phyloP scores from a whole-genome alignment of 805 yeast species.

The Hanseniaspora nectarophila region DNA sequence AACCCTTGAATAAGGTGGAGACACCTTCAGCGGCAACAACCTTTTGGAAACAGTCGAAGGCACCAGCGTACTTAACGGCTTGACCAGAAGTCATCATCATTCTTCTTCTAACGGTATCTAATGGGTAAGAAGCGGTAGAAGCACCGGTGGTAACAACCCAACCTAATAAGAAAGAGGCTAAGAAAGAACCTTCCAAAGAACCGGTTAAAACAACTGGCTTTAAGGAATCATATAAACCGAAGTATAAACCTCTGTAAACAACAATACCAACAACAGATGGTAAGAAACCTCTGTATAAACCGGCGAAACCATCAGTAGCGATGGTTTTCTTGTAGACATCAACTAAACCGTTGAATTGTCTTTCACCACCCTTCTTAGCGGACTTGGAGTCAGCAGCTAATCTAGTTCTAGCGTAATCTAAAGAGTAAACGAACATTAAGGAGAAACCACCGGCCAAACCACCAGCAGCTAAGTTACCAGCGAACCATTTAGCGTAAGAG shows the following conservation, averaged over 20 bases:
- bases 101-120: slow-evolving; percentile 98
- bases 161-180: slow-evolving; percentile 91
- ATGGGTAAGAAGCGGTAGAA: slow-evolving; percentile 97
- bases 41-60: slow-evolving; percentile 82
- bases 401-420: slow-evolving; percentile 98
- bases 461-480: slow-evolving; percentile 98
- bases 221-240: slow-evolving; percentile 93
- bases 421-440: slow-evolving; percentile 83
- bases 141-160: slow-evolving; percentile 98
- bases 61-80: slow-evolving; percentile 92
- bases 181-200: slow-evolving; percentile 85
- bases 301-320: slow-evolving; percentile 93
- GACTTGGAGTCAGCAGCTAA: slow-evolving; percentile 96
- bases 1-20: slow-evolving; percentile 89
- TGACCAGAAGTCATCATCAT: slow-evolving; percentile 99
- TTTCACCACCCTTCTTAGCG: slow-evolving; percentile 71
- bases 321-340: slow-evolving; percentile 94
- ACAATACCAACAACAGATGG: slow-evolving; percentile 95
- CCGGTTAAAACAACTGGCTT: slow-evolving; percentile 92
- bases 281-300: slow-evolving; percentile 98
- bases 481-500: slow-evolving; percentile 86
- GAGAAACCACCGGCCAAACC: slow-evolving; percentile 98
- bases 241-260: slow-evolving; percentile 98
- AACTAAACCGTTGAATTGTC: slow-evolving; percentile 93
- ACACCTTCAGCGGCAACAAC: slow-evolving; percentile 95